Conservation (phyloP, 2,329 filamentous ascomycete genomes). For the Aspergillus sp. region DNA sequence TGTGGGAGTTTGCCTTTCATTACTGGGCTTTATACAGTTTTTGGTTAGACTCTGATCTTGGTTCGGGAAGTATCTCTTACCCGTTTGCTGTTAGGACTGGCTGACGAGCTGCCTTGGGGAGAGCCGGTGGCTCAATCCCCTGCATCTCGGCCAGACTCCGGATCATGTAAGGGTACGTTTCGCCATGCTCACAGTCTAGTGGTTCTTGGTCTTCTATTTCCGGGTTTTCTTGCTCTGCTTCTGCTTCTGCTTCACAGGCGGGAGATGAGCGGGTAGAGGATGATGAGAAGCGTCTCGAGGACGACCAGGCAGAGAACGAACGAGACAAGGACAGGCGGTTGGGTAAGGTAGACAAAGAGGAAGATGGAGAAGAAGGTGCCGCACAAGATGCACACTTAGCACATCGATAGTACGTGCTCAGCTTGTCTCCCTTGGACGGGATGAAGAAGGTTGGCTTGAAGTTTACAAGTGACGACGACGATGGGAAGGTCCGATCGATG, state of each 20-base stretch:
- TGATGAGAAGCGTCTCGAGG: not conserved
- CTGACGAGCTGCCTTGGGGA: not conserved
- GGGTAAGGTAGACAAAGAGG: not conserved
- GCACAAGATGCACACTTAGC: not conserved
- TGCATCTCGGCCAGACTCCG: not conserved
- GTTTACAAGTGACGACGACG: not conserved
- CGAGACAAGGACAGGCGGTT: not conserved
- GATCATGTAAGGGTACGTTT: not conserved
- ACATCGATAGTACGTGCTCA: not conserved
- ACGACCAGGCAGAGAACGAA: not conserved
- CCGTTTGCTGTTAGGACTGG: not conserved
- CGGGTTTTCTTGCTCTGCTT: too few species aligned
- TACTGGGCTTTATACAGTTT: not conserved
- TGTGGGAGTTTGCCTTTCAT: conserved; percentile 3
- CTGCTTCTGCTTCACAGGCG: not conserved
- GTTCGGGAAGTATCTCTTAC: not conserved
- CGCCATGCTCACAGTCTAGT: not conserved
- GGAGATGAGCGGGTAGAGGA: not conserved
- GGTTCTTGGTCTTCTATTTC: too few species aligned
- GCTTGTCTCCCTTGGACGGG: not conserved
- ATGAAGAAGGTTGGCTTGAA: conserved; percentile 3
- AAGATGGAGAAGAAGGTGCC: not conserved
- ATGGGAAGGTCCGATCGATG: not conserved
- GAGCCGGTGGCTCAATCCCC: not conserved
- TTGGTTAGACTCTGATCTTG: not conserved